phyloP scores from a whole-genome alignment of 768 basidiomycete genomes.

The Termitomyces titanicus region DNA sequence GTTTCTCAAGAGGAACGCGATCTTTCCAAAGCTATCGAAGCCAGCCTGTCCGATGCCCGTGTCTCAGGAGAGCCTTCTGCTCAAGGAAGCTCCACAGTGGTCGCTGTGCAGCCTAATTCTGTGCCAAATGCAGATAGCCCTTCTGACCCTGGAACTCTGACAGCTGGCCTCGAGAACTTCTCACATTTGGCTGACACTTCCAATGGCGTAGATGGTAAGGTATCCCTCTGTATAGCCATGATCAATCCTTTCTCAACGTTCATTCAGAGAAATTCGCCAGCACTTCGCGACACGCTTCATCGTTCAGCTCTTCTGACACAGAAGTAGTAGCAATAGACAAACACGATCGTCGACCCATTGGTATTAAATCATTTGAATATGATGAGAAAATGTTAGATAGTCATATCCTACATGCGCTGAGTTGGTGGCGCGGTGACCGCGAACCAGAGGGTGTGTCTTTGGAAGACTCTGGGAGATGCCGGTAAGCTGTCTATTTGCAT shows the following conservation, averaged over 20 bases:
- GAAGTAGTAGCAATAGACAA: constrained; percentile 2
- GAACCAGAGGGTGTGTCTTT: constrained; percentile 67
- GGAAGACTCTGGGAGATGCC: constrained; percentile 58
- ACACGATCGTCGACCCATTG: constrained; percentile 49
- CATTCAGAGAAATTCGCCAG: background rate
- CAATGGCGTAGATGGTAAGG: background rate
- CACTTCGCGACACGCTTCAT: background rate
- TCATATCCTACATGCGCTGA: constrained; percentile 51
- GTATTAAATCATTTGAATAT: constrained; percentile 56
- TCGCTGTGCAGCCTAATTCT: background rate
- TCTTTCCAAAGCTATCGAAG: constrained; percentile 41
- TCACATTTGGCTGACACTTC: background rate
- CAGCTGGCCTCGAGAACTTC: background rate
- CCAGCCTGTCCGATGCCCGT: constrained; percentile 33
- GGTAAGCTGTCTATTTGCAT: constrained; percentile 40
- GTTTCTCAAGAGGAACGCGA: constrained; percentile 35
- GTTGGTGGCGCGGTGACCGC: constrained; percentile 77
- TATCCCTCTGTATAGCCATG: background rate
- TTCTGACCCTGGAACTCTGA: background rate
- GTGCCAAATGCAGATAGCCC: background rate
- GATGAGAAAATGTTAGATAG: constrained; percentile 48
- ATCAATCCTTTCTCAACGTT: background rate
- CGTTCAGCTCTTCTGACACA: constrained; percentile 2
- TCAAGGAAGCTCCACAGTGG: background rate
- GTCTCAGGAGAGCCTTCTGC: background rate